Conservation (phyloP, 129 eudicot genomes). For the Sambucus nigra region DNA sequence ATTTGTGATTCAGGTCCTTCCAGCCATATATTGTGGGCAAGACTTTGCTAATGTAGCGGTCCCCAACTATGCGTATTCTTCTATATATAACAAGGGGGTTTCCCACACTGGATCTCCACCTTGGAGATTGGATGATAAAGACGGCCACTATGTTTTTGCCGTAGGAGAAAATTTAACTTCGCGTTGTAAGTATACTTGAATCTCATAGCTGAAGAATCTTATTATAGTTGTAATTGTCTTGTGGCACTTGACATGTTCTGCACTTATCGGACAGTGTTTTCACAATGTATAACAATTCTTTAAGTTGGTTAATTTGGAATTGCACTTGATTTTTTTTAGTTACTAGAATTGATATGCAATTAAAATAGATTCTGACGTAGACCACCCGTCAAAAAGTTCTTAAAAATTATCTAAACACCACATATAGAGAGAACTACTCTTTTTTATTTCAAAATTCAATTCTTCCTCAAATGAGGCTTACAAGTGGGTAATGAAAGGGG, state of each 20-base stretch:
- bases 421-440: too few species aligned
- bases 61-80: conserved; percentile 67
- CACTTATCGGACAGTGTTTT: too few species aligned
- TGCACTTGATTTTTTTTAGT: too few species aligned
- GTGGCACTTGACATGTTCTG: background rate
- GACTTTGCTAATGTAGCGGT: conserved; percentile 46
- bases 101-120: conserved; percentile 80
- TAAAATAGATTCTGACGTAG: too few species aligned
- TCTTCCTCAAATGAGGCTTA: too few species aligned
- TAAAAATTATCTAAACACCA: too few species aligned
- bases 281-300: too few species aligned
- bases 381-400: too few species aligned
- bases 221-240: background rate
- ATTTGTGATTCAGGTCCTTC: conserved; percentile 50
- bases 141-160: conserved; percentile 70
- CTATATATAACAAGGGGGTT: conserved; percentile 74
- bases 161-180: conserved; percentile 78
- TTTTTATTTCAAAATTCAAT: too few species aligned
- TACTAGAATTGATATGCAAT: too few species aligned
- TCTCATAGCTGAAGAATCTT: background rate
- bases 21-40: conserved; percentile 57
- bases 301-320: too few species aligned
- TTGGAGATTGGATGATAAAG: conserved; percentile 88
- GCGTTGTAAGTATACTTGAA: conserved; percentile 52
- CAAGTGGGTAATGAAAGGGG: too few species aligned